These are phyloP conservation scores for Diutina pseudorugosa DNA, from an alignment of 1,139 yeast species.

Conservation along the genomic window DNA sequence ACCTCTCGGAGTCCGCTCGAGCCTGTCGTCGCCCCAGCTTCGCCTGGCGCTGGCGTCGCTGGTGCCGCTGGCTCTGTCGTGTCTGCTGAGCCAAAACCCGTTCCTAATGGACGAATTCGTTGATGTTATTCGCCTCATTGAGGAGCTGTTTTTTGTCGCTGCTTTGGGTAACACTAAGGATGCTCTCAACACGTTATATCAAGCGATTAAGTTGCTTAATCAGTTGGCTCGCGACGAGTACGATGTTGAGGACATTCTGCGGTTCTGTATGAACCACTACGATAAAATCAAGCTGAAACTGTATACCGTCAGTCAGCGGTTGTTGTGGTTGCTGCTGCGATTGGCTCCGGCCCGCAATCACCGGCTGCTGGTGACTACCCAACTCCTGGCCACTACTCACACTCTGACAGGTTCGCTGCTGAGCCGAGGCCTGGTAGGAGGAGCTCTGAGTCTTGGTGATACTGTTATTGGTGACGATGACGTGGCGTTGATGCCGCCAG, in stretches of 20 bases:
- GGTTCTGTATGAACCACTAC: neutral
- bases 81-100: neutral
- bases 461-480: neutral
- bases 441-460: neutral
- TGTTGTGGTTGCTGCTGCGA: neutral
- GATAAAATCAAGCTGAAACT: neutral
- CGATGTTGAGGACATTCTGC: neutral
- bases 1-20: neutral
- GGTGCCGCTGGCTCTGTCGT: neutral
- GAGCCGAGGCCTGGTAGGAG: neutral
- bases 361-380: neutral
- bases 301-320: neutral
- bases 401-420: neutral
- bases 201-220: neutral
- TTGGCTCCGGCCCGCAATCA: neutral
- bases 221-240: conserved; percentile 3
- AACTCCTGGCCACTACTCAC: neutral
- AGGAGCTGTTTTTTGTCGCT: neutral
- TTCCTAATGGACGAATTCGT: conserved; percentile 2
- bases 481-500: neutral
- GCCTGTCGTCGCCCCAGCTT: neutral
- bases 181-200: neutral
- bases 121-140: neutral
- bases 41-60: neutral
- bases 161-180: conserved; percentile 1